Evolutionary conservation across 345 rosid genomes (phyloP), one percentile per base, ranked within the genome.

Genomic region (Salix suchowensis): DNA sequence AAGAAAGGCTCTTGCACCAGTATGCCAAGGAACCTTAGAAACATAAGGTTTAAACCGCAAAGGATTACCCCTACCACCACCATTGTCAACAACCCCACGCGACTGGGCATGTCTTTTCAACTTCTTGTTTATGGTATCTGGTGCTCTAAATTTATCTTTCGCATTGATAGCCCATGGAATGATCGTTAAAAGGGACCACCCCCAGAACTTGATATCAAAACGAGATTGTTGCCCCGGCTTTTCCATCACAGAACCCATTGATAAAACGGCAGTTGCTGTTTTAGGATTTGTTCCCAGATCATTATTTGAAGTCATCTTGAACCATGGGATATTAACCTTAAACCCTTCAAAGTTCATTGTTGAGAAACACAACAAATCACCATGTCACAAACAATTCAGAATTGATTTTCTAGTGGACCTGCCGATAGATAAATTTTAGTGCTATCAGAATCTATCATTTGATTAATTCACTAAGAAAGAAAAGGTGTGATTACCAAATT

Each of bases 11-110:
- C 99, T 89, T 5, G 91, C 77, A 42, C 98, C 98, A 2, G 93
- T 89, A 81, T 96, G 99, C 99, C 99, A 96, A 0, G 99, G 99
- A 76, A 93, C 93, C 86, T 96, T 96, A 0, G 91, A 91, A 52
- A 93, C 96, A 78, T 93, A 95, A 0, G 99, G 98, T 83, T 94
- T 89, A 82, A 95, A 96, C 46, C 94, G 91, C 78, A 90, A 64
- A 9, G 83, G 79, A 77, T 77, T 80, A 23, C 67, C 74, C 62
- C 68, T 77, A 65, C 44, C 28, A 24, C 74, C 80, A 7, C 71
- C 67, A 70, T 65, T 69, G 67, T 85, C 81, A 19, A 76, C 68
- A 7, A 71, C 34, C 40, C 77, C 74, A 19, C 76, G 82, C 36
- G 85, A 75, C 46, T 28, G 87, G 0, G 88, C 89, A 64, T 65